Conservation (phyloP, 352 stramenopile genomes). For the Thalassiosira delicatula region DNA sequence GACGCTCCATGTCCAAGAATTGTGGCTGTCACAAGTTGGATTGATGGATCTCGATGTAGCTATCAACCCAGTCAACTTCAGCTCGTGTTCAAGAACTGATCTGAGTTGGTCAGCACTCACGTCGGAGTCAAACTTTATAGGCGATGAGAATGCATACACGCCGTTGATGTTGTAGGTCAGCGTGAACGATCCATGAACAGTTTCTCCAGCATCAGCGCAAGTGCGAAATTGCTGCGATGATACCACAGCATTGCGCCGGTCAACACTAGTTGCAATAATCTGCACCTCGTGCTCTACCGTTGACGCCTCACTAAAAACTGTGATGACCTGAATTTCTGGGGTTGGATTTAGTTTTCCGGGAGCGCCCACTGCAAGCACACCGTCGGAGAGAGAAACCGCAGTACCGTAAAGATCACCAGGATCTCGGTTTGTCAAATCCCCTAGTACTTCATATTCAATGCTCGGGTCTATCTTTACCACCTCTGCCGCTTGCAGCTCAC, state of each 20-base stretch:
- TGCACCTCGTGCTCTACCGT: constrained; percentile 66
- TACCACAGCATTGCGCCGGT: constrained; percentile 47
- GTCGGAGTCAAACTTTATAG: constrained; percentile 59
- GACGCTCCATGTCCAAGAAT: constrained; percentile 81
- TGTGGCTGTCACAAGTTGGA: constrained; percentile 73
- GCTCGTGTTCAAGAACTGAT: constrained; percentile 46
- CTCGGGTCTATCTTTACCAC: constrained; percentile 59
- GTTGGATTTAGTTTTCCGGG: constrained; percentile 63
- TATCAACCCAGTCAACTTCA: constrained; percentile 62
- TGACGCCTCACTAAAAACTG: constrained; percentile 59
- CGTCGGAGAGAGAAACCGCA: constrained; percentile 48
- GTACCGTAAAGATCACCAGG: constrained; percentile 68
- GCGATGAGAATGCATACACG: constrained; percentile 54
- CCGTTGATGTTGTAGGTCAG: constrained; percentile 49
- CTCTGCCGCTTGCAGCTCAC: constrained; percentile 48
- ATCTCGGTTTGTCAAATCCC: constrained; percentile 58
- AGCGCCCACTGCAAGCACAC: constrained; percentile 64
- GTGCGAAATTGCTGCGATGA: constrained; percentile 67
- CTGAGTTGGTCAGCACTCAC: constrained; percentile 58
- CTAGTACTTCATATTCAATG: constrained; percentile 72
- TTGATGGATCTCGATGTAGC: constrained; percentile 65
- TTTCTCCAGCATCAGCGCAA: constrained; percentile 57
- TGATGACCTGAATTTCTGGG: constrained; percentile 72
- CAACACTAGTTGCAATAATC: constrained; percentile 67
- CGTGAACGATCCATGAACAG: constrained; percentile 61